Percentiles rank a stretch among this genome's conserved stretches.
Evolutionary conservation across 169 alveolate species (phyloP).

Genomic region (Cryptosporidium viatorum): DNA sequence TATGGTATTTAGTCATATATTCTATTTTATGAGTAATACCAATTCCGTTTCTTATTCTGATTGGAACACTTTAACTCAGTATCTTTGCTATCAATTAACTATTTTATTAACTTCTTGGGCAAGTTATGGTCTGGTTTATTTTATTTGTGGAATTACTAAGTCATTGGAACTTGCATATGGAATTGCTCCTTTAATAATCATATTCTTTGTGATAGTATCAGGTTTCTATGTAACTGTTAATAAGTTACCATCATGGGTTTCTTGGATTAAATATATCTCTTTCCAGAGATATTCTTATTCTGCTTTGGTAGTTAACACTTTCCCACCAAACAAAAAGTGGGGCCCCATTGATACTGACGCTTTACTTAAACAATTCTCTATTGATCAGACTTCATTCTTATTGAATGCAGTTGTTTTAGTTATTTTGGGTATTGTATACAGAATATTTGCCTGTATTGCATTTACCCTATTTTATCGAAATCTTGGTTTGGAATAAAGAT

Average conservation of each 20-base stretch:
- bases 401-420: neutral
- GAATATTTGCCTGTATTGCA: slow-evolving; percentile 34
- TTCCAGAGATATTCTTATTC: slow-evolving; percentile 34
- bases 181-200: slow-evolving; percentile 33
- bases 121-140: slow-evolving; percentile 27
- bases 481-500: slow-evolving; percentile 42
- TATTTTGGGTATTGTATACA: slow-evolving; percentile 26
- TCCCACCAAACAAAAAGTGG: slow-evolving; percentile 38
- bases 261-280: slow-evolving; percentile 43
- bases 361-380: slow-evolving; percentile 23
- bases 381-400: slow-evolving; percentile 37
- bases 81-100: slow-evolving; percentile 12
- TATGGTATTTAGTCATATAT: slow-evolving; percentile 21
- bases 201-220: slow-evolving; percentile 30
- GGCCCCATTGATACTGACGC: slow-evolving; percentile 25
- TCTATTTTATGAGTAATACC: slow-evolving; percentile 40
- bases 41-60: slow-evolving; percentile 4
- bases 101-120: slow-evolving; percentile 26
- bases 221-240: slow-evolving; percentile 56
- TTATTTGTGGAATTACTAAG: slow-evolving; percentile 20
- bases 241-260: slow-evolving; percentile 36
- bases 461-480: neutral
- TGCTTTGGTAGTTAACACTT: slow-evolving; percentile 23
- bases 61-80: slow-evolving; percentile 29
- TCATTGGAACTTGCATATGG: slow-evolving; percentile 55